A percentile compares a stretch with the other conserved stretches of the same genome.
Evolutionary conservation across 2,329 filamentous ascomycete species (phyloP).

Genomic region (Scytalidium sp.): DNA sequence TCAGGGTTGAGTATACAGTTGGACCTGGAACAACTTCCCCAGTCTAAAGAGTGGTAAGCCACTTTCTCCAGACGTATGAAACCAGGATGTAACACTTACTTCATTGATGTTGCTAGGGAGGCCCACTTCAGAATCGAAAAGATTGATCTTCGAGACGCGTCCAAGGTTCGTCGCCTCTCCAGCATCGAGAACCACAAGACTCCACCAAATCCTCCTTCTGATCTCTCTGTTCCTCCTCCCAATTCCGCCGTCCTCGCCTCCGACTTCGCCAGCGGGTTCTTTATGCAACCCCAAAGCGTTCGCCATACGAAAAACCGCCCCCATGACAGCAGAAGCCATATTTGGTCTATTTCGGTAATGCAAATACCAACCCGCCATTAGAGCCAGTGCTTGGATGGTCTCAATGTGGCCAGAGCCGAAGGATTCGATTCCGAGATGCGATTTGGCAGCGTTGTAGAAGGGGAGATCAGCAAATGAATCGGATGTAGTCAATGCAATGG

Average conservation of each 20-base stretch:
- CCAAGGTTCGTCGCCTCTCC: conserved; percentile 10
- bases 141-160: conserved; percentile 3
- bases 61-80: neutral
- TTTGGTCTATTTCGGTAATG: conserved; percentile 73
- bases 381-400: conserved; percentile 64
- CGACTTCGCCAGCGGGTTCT: conserved; percentile 38
- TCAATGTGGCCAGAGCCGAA: conserved; percentile 67
- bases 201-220: conserved; percentile 24
- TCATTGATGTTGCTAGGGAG: conserved; percentile 6
- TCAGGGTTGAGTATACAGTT: conserved; percentile 4
- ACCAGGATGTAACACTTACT: neutral
- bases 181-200: conserved; percentile 9
- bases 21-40: conserved; percentile 4
- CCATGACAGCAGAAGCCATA: conserved; percentile 69
- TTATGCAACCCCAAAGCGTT: conserved; percentile 67
- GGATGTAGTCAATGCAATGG: neutral
- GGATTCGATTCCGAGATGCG: conserved; percentile 60
- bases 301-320: conserved; percentile 66
- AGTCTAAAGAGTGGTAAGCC: neutral
- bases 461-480: conserved; percentile 55
- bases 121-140: conserved; percentile 2
- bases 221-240: conserved; percentile 9
- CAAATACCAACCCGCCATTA: conserved; percentile 70
- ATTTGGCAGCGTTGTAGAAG: conserved; percentile 64
- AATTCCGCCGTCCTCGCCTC: neutral